A percentile compares a stretch with the other conserved stretches of the same genome.
Conservation (phyloP, 75 land plant species). For the Gnetum montanum region DNA sequence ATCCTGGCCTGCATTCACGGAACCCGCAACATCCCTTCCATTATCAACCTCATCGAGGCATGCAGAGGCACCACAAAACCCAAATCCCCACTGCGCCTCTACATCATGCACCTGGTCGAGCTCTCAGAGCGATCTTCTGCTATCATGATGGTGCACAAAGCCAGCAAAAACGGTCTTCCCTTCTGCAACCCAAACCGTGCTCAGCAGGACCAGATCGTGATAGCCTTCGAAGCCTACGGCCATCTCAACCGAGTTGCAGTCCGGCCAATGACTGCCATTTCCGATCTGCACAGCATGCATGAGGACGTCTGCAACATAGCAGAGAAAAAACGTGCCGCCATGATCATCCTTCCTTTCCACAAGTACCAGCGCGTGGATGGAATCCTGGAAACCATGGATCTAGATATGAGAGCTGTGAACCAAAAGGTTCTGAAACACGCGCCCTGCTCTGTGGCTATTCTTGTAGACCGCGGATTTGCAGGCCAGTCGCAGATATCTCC, state of each 20-base stretch:
- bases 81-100: slow-evolving; percentile 32
- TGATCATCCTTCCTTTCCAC: slow-evolving; percentile 67
- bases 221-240: slow-evolving; percentile 59
- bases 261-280: slow-evolving; percentile 66
- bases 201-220: slow-evolving; percentile 36
- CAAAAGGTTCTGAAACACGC: slow-evolving; percentile 38
- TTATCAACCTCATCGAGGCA: slow-evolving; percentile 62
- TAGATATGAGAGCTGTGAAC: slow-evolving; percentile 35
- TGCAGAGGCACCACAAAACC: slow-evolving; percentile 38
- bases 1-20: slow-evolving; percentile 67
- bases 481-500: slow-evolving; percentile 25
- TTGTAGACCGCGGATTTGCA: slow-evolving; percentile 56
- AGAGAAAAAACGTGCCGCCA: slow-evolving; percentile 41
- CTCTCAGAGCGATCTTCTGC: slow-evolving; percentile 79
- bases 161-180: slow-evolving; percentile 64
- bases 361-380: slow-evolving; percentile 60
- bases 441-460: slow-evolving; percentile 64
- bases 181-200: slow-evolving; percentile 30
- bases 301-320: slow-evolving; percentile 74
- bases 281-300: slow-evolving; percentile 63
- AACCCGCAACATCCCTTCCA: slow-evolving; percentile 46
- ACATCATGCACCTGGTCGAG: slow-evolving; percentile 80
- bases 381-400: slow-evolving; percentile 30
- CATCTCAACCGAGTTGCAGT: slow-evolving; percentile 61
- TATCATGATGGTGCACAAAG: slow-evolving; percentile 58